Evolutionary conservation across 1,284 basidiomycete genomes (phyloP).

Genomic region (Coniferiporia weirii): DNA sequence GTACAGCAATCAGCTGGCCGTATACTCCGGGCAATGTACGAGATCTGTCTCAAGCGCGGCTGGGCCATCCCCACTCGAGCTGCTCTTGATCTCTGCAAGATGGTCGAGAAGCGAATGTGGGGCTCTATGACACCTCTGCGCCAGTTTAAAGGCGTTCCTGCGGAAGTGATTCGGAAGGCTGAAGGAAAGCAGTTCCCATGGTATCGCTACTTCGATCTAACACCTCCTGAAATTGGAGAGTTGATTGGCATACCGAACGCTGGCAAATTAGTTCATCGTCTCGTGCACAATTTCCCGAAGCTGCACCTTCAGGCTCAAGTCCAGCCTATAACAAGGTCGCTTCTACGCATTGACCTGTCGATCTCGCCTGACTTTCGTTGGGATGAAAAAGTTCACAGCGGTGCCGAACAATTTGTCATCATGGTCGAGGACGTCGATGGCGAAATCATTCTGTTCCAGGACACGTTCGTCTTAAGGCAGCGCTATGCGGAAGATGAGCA

Average conservation of each 20-base stretch:
- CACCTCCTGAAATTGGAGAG: slow-evolving; percentile 86
- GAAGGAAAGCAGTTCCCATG: slow-evolving; percentile 90
- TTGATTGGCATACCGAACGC: slow-evolving; percentile 91
- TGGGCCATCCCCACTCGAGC: slow-evolving; percentile 93
- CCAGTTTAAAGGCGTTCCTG: slow-evolving; percentile 89
- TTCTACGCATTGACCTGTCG: slow-evolving; percentile 84
- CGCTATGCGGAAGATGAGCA: slow-evolving; percentile 93
- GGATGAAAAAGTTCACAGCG: slow-evolving; percentile 92
- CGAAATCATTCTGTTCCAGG: slow-evolving; percentile 92
- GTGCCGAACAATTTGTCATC: slow-evolving; percentile 87
- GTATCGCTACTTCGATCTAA: slow-evolving; percentile 22
- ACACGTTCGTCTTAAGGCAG: slow-evolving; percentile 87
- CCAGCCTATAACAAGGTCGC: slow-evolving; percentile 86
- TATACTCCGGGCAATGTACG: slow-evolving; percentile 95
- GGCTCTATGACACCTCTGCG: slow-evolving; percentile 95
- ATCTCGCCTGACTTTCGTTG: slow-evolving; percentile 96
- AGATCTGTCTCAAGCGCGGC: slow-evolving; percentile 97
- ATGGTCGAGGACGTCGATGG: slow-evolving; percentile 97
- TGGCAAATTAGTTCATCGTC: slow-evolving; percentile 86
- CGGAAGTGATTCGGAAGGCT: slow-evolving; percentile 86
- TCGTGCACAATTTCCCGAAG: slow-evolving; percentile 96
- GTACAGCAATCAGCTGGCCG: slow-evolving; percentile 89
- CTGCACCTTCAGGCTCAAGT: slow-evolving; percentile 91
- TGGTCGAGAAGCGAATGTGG: slow-evolving; percentile 96
- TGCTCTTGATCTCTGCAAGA: slow-evolving; percentile 94